Conservation (phyloP, 139 green algal genomes). For the Monoraphidium neglectum region DNA sequence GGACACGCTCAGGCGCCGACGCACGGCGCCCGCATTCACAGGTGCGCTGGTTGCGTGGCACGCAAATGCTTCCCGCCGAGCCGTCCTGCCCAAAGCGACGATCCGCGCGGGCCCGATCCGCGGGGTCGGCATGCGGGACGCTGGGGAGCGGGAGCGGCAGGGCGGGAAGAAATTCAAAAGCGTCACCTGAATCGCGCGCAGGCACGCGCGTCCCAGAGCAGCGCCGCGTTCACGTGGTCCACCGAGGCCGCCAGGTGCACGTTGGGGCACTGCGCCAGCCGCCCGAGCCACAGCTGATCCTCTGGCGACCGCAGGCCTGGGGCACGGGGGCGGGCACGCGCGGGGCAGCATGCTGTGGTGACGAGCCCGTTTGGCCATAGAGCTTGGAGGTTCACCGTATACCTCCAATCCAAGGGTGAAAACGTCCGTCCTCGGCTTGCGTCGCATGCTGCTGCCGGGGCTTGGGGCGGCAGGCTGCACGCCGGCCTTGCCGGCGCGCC, state of each 20-base stretch:
- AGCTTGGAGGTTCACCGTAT: not conserved
- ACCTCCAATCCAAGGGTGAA: too few relatives aligned
- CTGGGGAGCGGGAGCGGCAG: too few relatives aligned
- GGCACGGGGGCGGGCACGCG: not conserved
- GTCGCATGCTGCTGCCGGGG: too few relatives aligned
- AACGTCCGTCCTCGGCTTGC: too few relatives aligned
- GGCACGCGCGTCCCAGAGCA: conserved; percentile 77
- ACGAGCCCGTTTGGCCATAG: not conserved
- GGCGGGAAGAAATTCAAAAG: not conserved
- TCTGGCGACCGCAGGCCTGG: conserved; percentile 52
- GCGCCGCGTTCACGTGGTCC: conserved; percentile 79
- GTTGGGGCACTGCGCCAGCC: conserved; percentile 62
- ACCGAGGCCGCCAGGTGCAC: conserved; percentile 77
- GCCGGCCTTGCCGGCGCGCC: too few relatives aligned
- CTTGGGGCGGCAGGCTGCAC: too few relatives aligned
- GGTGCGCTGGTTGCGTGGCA: too few relatives aligned
- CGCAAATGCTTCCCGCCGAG: too few relatives aligned
- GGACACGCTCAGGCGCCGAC: too few relatives aligned
- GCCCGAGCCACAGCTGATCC: conserved; percentile 66
- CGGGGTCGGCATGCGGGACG: not conserved
- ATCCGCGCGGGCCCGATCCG: not conserved
- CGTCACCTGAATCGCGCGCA: conserved; percentile 38
- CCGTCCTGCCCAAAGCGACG: too few relatives aligned
- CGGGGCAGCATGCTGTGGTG: too few relatives aligned
- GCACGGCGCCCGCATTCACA: too few relatives aligned